phyloP scores from a whole-genome alignment of 441 rosid species.

The Mallotus japonicus region DNA sequence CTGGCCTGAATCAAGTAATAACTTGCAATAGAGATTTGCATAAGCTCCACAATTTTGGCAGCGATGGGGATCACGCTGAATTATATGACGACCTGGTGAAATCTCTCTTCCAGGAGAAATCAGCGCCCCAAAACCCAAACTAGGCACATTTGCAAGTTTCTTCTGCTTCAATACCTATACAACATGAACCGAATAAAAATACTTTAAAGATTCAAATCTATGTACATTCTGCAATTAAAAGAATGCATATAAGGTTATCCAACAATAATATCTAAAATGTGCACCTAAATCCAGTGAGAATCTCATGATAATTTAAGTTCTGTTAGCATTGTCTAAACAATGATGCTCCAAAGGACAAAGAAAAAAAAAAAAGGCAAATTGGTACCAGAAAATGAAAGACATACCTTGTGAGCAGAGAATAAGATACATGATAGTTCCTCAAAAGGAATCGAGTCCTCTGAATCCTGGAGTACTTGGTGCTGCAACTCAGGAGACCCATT shows the following conservation, averaged over 20 bases:
- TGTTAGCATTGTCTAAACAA: not conserved
- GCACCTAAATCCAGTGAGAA: not conserved
- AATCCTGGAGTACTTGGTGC: slow-evolving; percentile 50
- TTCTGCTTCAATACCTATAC: slow-evolving; percentile 80
- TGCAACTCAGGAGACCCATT: slow-evolving; percentile 64
- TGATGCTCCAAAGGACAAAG: too few relatives aligned
- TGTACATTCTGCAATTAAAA: not conserved
- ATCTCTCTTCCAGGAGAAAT: slow-evolving; percentile 89
- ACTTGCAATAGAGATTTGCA: slow-evolving; percentile 74
- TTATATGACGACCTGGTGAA: slow-evolving; percentile 70
- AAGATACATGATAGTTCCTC: slow-evolving; percentile 65
- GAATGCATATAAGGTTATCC: not conserved
- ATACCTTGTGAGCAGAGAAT: slow-evolving; percentile 84
- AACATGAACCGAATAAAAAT: slow-evolving; percentile 3
- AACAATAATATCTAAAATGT: slow-evolving; percentile 12
- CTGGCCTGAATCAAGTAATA: slow-evolving; percentile 88
- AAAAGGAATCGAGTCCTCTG: slow-evolving; percentile 46
- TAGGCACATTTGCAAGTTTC: slow-evolving; percentile 79
- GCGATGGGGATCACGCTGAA: slow-evolving; percentile 82
- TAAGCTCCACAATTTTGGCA: slow-evolving; percentile 92
- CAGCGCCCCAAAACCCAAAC: slow-evolving; percentile 94
- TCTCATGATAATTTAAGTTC: not conserved
- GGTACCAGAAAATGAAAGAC: not conserved
- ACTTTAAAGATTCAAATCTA: not conserved
- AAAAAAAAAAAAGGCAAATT: too few relatives aligned